Conservation (phyloP, 2,329 filamentous ascomycete species). For the Colletotrichum sp. region DNA sequence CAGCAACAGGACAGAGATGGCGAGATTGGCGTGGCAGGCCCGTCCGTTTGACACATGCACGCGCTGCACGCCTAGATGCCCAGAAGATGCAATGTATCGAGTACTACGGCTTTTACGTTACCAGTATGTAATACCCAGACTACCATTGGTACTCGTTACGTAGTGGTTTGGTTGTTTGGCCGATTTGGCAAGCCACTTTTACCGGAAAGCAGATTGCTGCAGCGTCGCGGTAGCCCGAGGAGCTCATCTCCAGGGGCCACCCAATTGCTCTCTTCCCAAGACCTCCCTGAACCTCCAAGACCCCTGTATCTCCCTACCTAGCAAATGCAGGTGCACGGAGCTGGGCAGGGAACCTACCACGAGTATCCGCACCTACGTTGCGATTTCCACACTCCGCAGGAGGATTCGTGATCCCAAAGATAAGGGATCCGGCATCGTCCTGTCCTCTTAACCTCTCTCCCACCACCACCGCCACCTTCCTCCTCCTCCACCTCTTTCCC, state of each 20-base stretch:
- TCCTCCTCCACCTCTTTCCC: background rate
- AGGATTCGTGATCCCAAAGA: constrained; percentile 9
- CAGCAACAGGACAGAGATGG: background rate
- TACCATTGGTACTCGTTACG: constrained; percentile 3
- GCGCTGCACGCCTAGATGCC: background rate
- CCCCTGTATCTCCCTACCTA: background rate
- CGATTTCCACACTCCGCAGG: background rate
- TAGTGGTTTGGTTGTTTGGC: background rate
- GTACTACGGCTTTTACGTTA: background rate
- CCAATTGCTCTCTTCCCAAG: background rate
- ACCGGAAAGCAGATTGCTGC: background rate
- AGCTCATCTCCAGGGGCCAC: background rate
- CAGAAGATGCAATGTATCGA: background rate
- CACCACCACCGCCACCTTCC: background rate
- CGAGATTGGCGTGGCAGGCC: background rate
- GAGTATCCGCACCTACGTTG: background rate
- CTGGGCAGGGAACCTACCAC: background rate
- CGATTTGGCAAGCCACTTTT: background rate
- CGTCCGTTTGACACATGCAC: constrained; percentile 1
- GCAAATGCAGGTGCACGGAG: background rate
- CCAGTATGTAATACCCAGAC: background rate
- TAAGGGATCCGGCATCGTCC: constrained; percentile 13
- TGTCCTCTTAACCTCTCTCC: background rate
- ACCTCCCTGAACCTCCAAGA: background rate
- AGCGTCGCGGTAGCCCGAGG: background rate